Base-by-base conservation (phyloP, 345 rosid genomes). In the Lepidium aucheri region DNA sequence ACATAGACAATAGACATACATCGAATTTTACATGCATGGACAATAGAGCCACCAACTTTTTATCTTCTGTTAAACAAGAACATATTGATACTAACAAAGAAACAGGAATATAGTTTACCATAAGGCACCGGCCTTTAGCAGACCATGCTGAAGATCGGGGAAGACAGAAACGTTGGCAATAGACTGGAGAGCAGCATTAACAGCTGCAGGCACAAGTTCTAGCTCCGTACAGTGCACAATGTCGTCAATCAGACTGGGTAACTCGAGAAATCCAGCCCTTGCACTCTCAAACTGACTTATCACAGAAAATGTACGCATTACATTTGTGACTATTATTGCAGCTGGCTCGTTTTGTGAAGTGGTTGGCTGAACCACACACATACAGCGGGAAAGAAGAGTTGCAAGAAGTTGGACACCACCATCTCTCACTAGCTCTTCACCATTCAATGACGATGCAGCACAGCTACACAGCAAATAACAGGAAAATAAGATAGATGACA, bases 391-490 rank as follows among this genome's bases (percentile, higher is more conserved):
- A 74, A 94, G 87, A 77, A 94, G 97, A 72, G 74, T 88, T 3
- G 96, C 82, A 60, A 94, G 83, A 73, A 91, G 95, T 57, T 85
- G 92, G 74, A 91, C 80, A 56, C 99, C 99, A 58, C 90, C 96
- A 79, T 88, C 96, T 77, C 99, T 87, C 33, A 90, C 99, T 58
- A 94, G 95, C 82, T 94, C 99, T 75, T 94, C 97, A 44, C 99
- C 99, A 75, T 94, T 94, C 78, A 94, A 79, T 38, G 97, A 91
- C n/a, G 99, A 94, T 35, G 93, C 86, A 43, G 88, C 93, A 78
- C 97, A 94, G 75, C 97, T 94, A 68, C 72, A 69, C 9, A 38
- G 51, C 20, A 69, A 34, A 45, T 41, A 63, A 55, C 49, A 62
- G 40, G 34, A 45, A 50, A 28, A 34, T 24, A 17, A 46, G 35